Evolutionary conservation across 2,329 filamentous ascomycete genomes (phyloP).

Genomic region (Fusarium neocosmosporiellum): DNA sequence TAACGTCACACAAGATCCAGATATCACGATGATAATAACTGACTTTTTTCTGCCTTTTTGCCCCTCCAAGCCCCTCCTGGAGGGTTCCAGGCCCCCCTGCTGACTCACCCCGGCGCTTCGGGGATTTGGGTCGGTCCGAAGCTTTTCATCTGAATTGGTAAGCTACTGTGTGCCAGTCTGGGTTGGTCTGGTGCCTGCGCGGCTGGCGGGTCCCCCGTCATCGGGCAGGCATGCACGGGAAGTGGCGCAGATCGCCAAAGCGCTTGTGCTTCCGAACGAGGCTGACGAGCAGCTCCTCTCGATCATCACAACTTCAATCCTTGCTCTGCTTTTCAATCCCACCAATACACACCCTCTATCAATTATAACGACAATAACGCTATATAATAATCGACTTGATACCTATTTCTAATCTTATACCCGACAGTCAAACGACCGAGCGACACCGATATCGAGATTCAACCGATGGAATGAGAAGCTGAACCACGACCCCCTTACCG

Average conservation of each 20-base stretch:
- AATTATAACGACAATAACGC: background rate
- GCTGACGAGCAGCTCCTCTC: conserved; percentile 27
- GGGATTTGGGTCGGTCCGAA: background rate
- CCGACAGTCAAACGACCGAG: background rate
- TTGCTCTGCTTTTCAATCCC: background rate
- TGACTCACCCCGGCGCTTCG: conserved; percentile 10
- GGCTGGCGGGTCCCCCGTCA: conserved; percentile 1
- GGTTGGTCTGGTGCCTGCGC: background rate
- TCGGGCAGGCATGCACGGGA: background rate
- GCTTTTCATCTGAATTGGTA: background rate
- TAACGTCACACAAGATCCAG: conserved; percentile 43
- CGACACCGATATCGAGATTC: background rate
- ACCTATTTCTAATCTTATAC: background rate
- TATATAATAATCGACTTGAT: background rate
- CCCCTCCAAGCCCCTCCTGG: conserved; percentile 28
- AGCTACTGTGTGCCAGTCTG: conserved; percentile 15
- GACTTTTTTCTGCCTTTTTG: conserved; percentile 37
- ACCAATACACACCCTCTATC: background rate
- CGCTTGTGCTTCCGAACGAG: conserved; percentile 20
- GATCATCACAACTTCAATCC: conserved; percentile 6
- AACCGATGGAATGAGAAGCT: background rate
- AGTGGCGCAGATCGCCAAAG: conserved; percentile 22
- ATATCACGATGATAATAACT: conserved; percentile 37
- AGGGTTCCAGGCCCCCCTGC: conserved; percentile 23
- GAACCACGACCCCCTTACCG: background rate